These are phyloP conservation scores for Maudiozyma barnettii DNA, from an alignment of 805 yeast genomes.

Conservation along the genomic window DNA sequence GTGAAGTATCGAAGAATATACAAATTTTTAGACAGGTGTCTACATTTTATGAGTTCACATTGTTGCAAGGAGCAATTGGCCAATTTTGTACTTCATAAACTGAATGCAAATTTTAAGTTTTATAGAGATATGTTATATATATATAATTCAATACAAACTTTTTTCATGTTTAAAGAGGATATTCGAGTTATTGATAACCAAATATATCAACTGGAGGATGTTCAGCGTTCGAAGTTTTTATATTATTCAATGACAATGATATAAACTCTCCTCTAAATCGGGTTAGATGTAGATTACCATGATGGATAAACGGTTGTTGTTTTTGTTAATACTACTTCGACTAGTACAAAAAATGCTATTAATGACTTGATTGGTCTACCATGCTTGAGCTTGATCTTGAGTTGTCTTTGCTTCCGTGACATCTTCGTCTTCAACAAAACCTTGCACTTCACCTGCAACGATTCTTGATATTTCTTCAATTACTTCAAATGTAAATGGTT, in stretches of 20 bases:
- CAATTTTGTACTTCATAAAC: constrained; percentile 2
- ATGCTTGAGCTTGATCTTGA: constrained; percentile 20
- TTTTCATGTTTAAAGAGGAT: too few relatives aligned
- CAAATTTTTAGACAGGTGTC: constrained; percentile 51
- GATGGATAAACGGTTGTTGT: too few relatives aligned
- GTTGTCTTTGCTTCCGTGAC: constrained; percentile 8
- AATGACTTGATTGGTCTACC: constrained; percentile 9
- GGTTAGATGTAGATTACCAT: too few relatives aligned
- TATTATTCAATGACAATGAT: too few relatives aligned
- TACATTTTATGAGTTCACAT: constrained; percentile 46
- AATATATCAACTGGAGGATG: too few relatives aligned
- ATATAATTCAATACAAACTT: too few relatives aligned
- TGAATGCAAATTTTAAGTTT: neutral
- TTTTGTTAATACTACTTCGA: too few relatives aligned
- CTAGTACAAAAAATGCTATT: neutral
- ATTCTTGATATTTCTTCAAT: constrained; percentile 26
- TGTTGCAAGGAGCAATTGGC: constrained; percentile 30
- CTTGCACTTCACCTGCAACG: constrained; percentile 26
- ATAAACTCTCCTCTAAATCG: too few relatives aligned
- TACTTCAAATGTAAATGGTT: constrained; percentile 27
- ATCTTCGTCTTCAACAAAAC: constrained; percentile 23
- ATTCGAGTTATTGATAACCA: too few relatives aligned
- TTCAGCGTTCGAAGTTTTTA: too few relatives aligned
- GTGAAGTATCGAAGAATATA: constrained; percentile 37
- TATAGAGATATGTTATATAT: neutral